Evolutionary conservation across 805 yeast species (phyloP), one percentile per base, ranked within the genome.

Genomic region (Barnettozyma sp.): DNA sequence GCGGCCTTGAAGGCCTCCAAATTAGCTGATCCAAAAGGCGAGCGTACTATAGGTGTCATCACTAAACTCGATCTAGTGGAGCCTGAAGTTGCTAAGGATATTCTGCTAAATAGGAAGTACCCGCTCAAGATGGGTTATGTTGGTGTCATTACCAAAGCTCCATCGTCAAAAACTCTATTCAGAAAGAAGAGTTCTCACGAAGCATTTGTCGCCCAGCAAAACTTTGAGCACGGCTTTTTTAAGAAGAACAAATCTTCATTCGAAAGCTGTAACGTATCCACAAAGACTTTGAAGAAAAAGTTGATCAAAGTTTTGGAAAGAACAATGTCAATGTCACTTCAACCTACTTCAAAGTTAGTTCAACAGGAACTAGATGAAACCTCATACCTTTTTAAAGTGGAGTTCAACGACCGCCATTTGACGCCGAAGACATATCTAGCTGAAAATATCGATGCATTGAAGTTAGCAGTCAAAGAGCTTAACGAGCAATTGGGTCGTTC

Each of bases 111-210:
- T 59, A 76, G 71, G 44, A 83, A 79, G 50, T 94, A 94, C 52
- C 97, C 98, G 0, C 65, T 92, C 42, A 78, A 73, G 49, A 84
- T 92, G 95, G 99, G 99, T 0, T 92, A 92, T 55, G 97, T 92
- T 15, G 99, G 99, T 39, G 97, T 94, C n/a, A 81, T 94, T 14
- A 84, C 97, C 2, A 82, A 76, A 45, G 71, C 83, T 0, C 95
- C 92, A 6, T 17, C 30, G 10, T 63, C 52, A 14, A 52, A 56
- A 11, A 50, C 55, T 0, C 52, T 82, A 11, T 78, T 78, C 58
- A 57, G 72, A 39, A 65, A 80, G 42, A 64, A 63, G 39, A 58
- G 73, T 3, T 76, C 82, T 1, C 69, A 73, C 27, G 79, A 77
- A 50, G 74, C 87, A 1, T 76, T 73, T 40, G 66, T 76, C 24